phyloP scores from a whole-genome alignment of 2,329 filamentous ascomycete genomes.

The Penicillium paneum region DNA sequence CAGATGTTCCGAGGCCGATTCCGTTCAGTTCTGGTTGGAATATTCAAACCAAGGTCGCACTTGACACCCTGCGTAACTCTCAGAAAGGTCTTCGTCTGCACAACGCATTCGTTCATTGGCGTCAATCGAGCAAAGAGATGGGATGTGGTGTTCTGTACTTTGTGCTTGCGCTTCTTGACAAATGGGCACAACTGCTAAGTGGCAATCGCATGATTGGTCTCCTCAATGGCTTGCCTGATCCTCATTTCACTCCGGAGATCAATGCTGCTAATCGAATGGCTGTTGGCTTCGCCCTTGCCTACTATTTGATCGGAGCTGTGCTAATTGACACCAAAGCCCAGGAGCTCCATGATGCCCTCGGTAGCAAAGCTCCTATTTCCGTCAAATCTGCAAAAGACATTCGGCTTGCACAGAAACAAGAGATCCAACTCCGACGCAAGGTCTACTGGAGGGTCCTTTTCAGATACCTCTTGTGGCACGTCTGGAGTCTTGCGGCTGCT shows the following conservation, averaged over 20 bases:
- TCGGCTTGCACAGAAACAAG: conserved; percentile 44
- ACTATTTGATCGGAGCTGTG: conserved; percentile 57
- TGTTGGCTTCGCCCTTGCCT: conserved; percentile 56
- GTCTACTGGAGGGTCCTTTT: conserved; percentile 52
- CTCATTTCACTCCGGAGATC: background rate
- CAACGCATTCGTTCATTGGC: conserved; percentile 58
- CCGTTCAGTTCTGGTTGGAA: conserved; percentile 58
- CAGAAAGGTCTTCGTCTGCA: conserved; percentile 56
- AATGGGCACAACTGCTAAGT: conserved; percentile 52
- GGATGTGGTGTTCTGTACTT: conserved; percentile 56
- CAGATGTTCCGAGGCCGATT: conserved; percentile 49
- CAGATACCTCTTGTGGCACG: conserved; percentile 51
- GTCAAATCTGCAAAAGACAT: conserved; percentile 45
- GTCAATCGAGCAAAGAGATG: conserved; percentile 55
- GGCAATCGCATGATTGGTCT: conserved; percentile 42
- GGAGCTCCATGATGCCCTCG: conserved; percentile 47
- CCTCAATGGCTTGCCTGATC: conserved; percentile 23
- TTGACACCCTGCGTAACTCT: conserved; percentile 52
- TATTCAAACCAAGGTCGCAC: conserved; percentile 54
- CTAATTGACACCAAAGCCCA: conserved; percentile 56
- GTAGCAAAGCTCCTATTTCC: conserved; percentile 41
- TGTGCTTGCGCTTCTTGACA: conserved; percentile 54
- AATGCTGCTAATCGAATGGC: conserved; percentile 44
- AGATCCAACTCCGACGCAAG: conserved; percentile 46
- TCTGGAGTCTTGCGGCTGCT: conserved; percentile 53